A percentile compares a stretch with the other conserved stretches of the same genome.
Conservation (phyloP, 164 flowering plant genomes). For the Saururus chinensis region DNA sequence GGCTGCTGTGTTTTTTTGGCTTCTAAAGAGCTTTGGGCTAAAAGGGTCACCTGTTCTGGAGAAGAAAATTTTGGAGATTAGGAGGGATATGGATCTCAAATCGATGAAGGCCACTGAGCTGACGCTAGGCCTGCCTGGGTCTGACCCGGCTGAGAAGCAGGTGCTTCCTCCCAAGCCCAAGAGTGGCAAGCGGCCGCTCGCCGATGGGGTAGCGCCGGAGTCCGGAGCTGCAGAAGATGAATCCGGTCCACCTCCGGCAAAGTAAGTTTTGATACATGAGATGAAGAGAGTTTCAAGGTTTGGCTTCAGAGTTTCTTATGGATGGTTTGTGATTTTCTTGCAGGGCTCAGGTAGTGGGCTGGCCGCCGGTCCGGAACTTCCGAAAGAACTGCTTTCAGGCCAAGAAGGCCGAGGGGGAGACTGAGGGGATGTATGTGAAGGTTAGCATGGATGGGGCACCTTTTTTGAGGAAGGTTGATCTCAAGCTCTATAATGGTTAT, state of each 20-base stretch:
- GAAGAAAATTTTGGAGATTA: not conserved
- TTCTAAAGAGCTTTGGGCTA: too few relatives aligned
- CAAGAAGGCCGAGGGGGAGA: slow-evolving; percentile 39
- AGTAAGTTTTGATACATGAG: slow-evolving; percentile 13
- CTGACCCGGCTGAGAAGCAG: slow-evolving; percentile 9
- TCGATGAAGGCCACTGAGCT: slow-evolving; percentile 51
- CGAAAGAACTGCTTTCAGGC: slow-evolving; percentile 45
- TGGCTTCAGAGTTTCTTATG: not conserved
- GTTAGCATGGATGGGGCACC: slow-evolving; percentile 97
- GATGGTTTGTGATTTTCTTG: not conserved
- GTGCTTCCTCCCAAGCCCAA: not conserved
- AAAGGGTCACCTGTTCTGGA: not conserved
- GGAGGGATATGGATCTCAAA: slow-evolving; percentile 25
- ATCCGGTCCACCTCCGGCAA: slow-evolving; percentile 9
- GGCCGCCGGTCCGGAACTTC: slow-evolving; percentile 75
- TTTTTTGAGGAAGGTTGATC: slow-evolving; percentile 70
- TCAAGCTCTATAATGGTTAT: slow-evolving; percentile 49
- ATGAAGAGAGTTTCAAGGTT: not conserved
- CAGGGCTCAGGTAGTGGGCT: slow-evolving; percentile 74
- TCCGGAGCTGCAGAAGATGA: slow-evolving; percentile 7
- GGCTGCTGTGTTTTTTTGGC: not conserved
- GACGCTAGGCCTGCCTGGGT: slow-evolving; percentile 51
- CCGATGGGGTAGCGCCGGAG: slow-evolving; percentile 18
- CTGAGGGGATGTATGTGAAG: slow-evolving; percentile 48
- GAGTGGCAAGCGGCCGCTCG: slow-evolving; percentile 27